Conservation (phyloP, 2,329 filamentous ascomycete species). For the Calonectria pseudoturangicola region DNA sequence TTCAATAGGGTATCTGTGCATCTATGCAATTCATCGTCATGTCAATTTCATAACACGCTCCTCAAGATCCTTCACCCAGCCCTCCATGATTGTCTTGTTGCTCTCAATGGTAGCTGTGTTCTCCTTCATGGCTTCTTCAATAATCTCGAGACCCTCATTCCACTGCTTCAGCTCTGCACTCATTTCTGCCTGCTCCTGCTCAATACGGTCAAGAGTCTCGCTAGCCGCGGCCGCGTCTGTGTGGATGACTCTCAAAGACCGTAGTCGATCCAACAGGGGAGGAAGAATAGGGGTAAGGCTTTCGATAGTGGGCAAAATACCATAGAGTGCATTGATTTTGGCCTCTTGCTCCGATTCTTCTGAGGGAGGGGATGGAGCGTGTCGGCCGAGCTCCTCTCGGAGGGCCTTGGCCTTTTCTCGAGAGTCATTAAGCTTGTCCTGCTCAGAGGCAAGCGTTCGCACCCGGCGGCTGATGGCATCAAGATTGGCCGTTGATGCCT, state of each 20-base stretch:
- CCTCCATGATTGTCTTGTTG: conserved; percentile 90
- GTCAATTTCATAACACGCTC: conserved; percentile 79
- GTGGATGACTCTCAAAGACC: conserved; percentile 89
- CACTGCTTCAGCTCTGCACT: conserved; percentile 89
- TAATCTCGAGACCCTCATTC: conserved; percentile 85
- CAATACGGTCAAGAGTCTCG: conserved; percentile 84
- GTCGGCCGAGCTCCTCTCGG: conserved; percentile 74
- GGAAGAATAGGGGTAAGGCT: conserved; percentile 89
- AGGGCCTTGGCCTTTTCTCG: conserved; percentile 77
- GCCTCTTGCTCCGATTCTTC: conserved; percentile 82
- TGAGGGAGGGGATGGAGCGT: conserved; percentile 63
- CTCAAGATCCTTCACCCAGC: conserved; percentile 93
- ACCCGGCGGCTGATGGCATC: conserved; percentile 83
- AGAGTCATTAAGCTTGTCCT: conserved; percentile 81
- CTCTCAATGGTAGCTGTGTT: conserved; percentile 81
- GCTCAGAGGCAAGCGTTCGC: conserved; percentile 81
- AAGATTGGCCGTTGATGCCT: conserved; percentile 82
- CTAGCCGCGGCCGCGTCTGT: conserved; percentile 89
- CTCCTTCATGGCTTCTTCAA: conserved; percentile 84
- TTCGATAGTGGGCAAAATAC: conserved; percentile 91
- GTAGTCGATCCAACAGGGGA: conserved; percentile 87
- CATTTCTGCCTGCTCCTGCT: conserved; percentile 88
- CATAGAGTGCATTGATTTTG: conserved; percentile 94
- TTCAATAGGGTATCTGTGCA: conserved; percentile 59
- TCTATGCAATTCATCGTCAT: conserved; percentile 55